A percentile compares a stretch with the other conserved stretches of the same genome.
phyloP scores from a whole-genome alignment of 2,329 filamentous ascomycete species.

The Hymenoscyphus fraxineus region DNA sequence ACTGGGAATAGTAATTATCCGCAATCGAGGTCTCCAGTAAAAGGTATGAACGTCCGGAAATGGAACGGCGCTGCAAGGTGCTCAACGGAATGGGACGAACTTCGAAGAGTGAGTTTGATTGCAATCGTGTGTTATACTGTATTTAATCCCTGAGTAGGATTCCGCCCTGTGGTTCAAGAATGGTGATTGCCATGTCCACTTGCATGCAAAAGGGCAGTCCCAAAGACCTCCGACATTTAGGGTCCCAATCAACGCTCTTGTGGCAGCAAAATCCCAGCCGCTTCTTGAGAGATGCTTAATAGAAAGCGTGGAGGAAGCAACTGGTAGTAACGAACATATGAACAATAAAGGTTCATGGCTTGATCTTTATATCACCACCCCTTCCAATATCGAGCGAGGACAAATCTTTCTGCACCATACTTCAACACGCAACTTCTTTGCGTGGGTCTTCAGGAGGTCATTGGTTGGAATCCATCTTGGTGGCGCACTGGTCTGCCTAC shows the following conservation, averaged over 20 bases:
- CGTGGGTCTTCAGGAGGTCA: conserved; percentile 62
- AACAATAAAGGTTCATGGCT: conserved; percentile 23
- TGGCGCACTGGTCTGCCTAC: conserved; percentile 57
- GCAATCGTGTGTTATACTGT: background rate
- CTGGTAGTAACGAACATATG: conserved; percentile 11
- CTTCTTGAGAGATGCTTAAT: conserved; percentile 53
- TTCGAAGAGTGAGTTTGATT: conserved; percentile 40
- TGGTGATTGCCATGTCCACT: conserved; percentile 67
- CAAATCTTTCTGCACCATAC: conserved; percentile 61
- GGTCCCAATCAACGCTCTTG: conserved; percentile 55
- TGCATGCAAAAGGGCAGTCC: conserved; percentile 64
- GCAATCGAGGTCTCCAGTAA: conserved; percentile 13
- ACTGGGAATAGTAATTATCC: conserved; percentile 19
- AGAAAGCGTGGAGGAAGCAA: conserved; percentile 15
- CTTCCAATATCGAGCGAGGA: conserved; percentile 48
- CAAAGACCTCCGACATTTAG: conserved; percentile 64
- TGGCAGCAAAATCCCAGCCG: conserved; percentile 55
- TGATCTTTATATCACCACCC: conserved; percentile 69
- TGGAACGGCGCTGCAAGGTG: conserved; percentile 38
- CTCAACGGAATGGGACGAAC: conserved; percentile 41
- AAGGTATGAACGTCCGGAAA: conserved; percentile 31
- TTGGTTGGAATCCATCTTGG: conserved; percentile 67
- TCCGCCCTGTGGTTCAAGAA: conserved; percentile 64
- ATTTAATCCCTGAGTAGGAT: conserved; percentile 48
- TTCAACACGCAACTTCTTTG: conserved; percentile 71